phyloP scores from a whole-genome alignment of 345 rosid species.

The Acer saccharum region DNA sequence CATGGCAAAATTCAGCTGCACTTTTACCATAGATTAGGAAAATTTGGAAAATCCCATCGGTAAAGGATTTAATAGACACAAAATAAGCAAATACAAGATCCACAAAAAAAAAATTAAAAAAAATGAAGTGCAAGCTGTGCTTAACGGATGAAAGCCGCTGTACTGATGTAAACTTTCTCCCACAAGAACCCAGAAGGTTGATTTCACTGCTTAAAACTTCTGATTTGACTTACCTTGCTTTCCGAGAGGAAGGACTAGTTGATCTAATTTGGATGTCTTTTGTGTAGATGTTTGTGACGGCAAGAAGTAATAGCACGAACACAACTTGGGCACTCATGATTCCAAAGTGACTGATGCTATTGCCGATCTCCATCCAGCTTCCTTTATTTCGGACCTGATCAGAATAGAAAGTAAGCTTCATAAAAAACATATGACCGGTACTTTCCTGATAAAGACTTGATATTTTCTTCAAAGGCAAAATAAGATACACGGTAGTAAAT shows the following conservation, averaged over 20 bases:
- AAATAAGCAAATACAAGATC: neutral
- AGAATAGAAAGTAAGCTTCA: neutral
- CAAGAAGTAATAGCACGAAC: conserved; percentile 85
- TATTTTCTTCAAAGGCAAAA: neutral
- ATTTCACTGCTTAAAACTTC: neutral
- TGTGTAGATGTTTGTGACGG: conserved; percentile 82
- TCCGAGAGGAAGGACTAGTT: conserved; percentile 43
- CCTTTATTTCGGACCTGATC: conserved; percentile 82
- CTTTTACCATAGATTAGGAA: neutral
- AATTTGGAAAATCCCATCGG: conserved; percentile 9
- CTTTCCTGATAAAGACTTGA: no score
- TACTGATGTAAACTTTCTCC: conserved; percentile 3
- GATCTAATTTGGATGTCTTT: conserved; percentile 59
- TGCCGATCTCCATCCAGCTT: conserved; percentile 99
- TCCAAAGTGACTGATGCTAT: conserved; percentile 95
- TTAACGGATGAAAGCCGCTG: conserved; percentile 1
- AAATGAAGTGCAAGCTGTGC: neutral
- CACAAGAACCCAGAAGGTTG: neutral
- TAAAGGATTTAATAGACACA: no score
- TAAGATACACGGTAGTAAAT: neutral
- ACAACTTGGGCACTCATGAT: conserved; percentile 97
- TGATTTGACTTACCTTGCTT: conserved; percentile 44
- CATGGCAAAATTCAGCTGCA: neutral
- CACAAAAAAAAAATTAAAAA: neutral
- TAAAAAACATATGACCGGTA: neutral